Evolutionary conservation across 2,329 filamentous ascomycete species (phyloP).

Genomic region (Fusarium sp.): DNA sequence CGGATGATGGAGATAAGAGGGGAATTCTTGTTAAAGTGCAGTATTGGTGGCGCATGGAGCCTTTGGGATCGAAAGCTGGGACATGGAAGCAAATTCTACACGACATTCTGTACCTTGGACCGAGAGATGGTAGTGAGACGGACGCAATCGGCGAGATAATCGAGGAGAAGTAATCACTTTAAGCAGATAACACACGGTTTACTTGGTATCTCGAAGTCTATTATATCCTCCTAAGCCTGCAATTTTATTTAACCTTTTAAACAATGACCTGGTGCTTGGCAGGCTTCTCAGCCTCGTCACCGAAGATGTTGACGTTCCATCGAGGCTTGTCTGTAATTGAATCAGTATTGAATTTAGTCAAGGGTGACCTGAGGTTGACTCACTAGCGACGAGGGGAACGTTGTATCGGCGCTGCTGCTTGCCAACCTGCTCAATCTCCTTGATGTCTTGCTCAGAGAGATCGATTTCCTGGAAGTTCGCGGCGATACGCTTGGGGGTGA

Average conservation of each 20-base stretch:
- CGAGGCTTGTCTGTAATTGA: constrained; percentile 3
- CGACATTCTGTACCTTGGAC: constrained; percentile 7
- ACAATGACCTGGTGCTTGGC: constrained; percentile 8
- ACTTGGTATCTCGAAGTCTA: not conserved
- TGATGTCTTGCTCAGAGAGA: constrained; percentile 58
- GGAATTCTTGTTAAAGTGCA: constrained; percentile 19
- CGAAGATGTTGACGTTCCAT: constrained; percentile 16
- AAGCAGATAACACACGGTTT: not conserved
- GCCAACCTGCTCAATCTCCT: constrained; percentile 10
- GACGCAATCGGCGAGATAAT: not conserved
- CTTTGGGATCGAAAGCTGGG: not conserved
- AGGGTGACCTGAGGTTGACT: no score
- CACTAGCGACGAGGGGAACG: constrained; percentile 4
- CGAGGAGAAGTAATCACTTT: not conserved
- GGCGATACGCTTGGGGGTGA: constrained; percentile 73
- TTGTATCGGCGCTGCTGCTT: constrained; percentile 27
- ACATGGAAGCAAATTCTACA: constrained; percentile 17
- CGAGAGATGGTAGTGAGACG: not conserved
- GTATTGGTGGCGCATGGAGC: constrained; percentile 16
- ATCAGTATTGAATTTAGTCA: no score
- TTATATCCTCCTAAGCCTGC: not conserved
- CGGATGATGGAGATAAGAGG: not conserved
- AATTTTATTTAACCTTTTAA: not conserved
- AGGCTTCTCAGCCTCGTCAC: constrained; percentile 13
- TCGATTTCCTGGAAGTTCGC: constrained; percentile 76